A percentile compares a stretch with the other conserved stretches of the same genome.
Conservation (phyloP, 73 alveolate genomes). For the Symbiodinium pilosum region DNA sequence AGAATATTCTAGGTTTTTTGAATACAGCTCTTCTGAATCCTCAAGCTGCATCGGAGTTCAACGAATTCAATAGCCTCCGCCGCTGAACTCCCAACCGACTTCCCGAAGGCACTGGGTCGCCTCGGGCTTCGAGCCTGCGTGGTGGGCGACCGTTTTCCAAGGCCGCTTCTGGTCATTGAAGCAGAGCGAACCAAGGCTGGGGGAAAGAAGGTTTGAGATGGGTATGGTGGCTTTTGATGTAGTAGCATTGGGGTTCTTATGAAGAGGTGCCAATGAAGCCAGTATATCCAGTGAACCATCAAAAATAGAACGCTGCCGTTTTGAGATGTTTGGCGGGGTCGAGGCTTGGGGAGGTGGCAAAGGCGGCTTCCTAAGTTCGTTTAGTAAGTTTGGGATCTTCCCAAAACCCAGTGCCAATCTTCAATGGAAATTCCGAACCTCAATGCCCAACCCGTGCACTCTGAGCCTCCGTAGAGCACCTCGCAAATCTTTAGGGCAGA, state of each 20-base stretch:
- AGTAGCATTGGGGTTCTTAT: no score
- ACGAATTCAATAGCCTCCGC: not conserved
- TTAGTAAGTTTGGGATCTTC: not conserved
- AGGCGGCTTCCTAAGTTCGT: not conserved
- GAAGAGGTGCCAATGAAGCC: not conserved
- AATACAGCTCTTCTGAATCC: not conserved
- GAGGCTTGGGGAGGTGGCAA: not conserved
- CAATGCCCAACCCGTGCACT: not conserved
- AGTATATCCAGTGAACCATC: not conserved
- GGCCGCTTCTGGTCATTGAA: not conserved
- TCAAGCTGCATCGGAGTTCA: slow-evolving; percentile 2
- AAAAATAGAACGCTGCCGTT: not conserved
- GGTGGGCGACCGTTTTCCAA: slow-evolving; percentile 18
- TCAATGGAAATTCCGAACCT: not conserved
- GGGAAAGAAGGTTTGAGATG: not conserved
- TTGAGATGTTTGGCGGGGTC: not conserved
- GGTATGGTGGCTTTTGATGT: not conserved
- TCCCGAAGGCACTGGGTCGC: not conserved
- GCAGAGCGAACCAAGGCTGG: slow-evolving; percentile 6
- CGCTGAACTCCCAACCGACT: not conserved
- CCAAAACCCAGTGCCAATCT: slow-evolving; percentile 3
- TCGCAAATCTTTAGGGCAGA: not conserved
- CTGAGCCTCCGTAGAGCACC: not conserved
- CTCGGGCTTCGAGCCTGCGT: slow-evolving; percentile 7
- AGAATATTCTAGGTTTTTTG: no score